Percentiles rank a stretch among this genome's conserved stretches.
Evolutionary conservation across 805 yeast species (phyloP).

Genomic region (Cyberlindnera lachancei): DNA sequence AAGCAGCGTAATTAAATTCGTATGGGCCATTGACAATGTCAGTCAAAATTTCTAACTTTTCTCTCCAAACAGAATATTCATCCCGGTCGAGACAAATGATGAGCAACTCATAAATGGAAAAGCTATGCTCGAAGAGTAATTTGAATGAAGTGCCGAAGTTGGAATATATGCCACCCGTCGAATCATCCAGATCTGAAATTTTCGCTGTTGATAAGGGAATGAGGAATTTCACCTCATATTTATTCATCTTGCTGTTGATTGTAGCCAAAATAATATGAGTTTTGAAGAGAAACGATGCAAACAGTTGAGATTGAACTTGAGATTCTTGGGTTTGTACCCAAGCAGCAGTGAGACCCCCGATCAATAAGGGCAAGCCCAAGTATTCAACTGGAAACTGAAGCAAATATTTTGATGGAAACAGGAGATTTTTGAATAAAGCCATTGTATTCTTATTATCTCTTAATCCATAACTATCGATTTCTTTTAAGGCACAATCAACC

Average conservation of each 20-base stretch:
- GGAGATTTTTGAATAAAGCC: conserved; percentile 11
- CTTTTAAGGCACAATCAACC: conserved; percentile 20
- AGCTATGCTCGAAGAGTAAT: conserved; percentile 37
- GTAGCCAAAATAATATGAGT: conserved; percentile 38
- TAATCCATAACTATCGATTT: conserved; percentile 24
- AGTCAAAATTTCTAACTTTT: conserved; percentile 24
- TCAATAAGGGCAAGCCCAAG: conserved; percentile 37
- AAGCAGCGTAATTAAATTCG: conserved; percentile 22
- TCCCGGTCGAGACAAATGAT: conserved; percentile 24
- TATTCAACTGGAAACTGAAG: conserved; percentile 33
- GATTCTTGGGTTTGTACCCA: conserved; percentile 28
- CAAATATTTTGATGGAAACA: conserved; percentile 6
- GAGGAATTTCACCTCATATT: conserved; percentile 34
- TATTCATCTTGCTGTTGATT: conserved; percentile 18
- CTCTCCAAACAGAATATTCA: conserved; percentile 38
- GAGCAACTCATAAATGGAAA: conserved; percentile 37
- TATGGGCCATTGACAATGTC: conserved; percentile 28
- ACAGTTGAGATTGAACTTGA: conserved; percentile 9
- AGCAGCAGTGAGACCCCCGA: conserved; percentile 34
- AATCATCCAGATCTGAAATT: conserved; percentile 22
- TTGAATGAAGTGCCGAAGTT: conserved; percentile 31
- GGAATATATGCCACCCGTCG: conserved; percentile 24
- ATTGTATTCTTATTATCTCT: conserved; percentile 17
- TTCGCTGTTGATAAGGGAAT: conserved; percentile 37
- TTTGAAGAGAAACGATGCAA: conserved; percentile 40